Evolutionary conservation across 352 stramenopile genomes (phyloP).

Genomic region (Thraustotheca clavata): DNA sequence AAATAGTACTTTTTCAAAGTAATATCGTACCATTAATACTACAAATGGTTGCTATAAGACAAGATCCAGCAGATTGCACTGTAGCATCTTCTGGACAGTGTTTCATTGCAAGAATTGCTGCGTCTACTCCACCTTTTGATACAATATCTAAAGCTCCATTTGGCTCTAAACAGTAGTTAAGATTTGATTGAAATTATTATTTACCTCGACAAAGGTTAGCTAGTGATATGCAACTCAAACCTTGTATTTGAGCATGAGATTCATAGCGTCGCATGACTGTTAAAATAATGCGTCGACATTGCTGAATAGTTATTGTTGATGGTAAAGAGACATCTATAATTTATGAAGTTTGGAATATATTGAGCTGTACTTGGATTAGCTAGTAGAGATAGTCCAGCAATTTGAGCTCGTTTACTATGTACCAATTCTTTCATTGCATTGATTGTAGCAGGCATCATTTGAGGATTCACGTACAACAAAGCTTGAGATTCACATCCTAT

Average conservation of each 20-base stretch:
- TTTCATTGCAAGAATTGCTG: conserved; percentile 1
- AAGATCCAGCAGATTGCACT: conserved; percentile 7
- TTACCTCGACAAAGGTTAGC: not conserved
- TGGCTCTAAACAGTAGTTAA: not conserved
- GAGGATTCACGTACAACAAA: not conserved
- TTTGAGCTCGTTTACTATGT: conserved; percentile 12
- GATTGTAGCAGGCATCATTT: not conserved
- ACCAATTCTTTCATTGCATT: not conserved
- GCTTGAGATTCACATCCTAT: not conserved
- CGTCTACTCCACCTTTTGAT: not conserved
- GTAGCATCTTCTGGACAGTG: not conserved
- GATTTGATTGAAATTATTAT: not conserved
- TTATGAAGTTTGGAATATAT: not conserved
- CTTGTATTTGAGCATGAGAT: not conserved
- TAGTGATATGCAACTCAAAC: conserved; percentile 4
- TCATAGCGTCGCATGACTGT: not conserved
- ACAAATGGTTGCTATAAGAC: not conserved
- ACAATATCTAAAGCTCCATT: not conserved
- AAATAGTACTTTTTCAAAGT: not conserved
- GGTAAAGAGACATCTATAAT: not conserved
- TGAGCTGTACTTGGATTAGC: conserved; percentile 2
- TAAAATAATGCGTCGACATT: not conserved
- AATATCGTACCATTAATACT: not conserved
- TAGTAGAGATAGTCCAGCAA: conserved; percentile 7
- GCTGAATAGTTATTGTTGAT: not conserved